These are phyloP conservation scores for Thuidium tamariscinum DNA, from an alignment of 225 moss, liverwort and hornwort species.

Conservation along the genomic window DNA sequence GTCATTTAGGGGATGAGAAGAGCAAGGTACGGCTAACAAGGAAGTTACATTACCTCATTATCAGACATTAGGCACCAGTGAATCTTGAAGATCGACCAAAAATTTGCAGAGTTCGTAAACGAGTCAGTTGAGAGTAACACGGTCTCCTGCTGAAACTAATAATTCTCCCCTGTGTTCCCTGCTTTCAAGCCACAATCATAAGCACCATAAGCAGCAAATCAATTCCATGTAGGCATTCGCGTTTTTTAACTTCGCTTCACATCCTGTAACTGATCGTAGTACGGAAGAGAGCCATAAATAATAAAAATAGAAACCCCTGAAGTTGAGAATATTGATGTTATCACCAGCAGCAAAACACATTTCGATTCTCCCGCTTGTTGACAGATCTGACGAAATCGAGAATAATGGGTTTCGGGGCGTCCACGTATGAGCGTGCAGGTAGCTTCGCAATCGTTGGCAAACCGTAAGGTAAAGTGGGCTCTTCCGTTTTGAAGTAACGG, in stretches of 20 bases:
- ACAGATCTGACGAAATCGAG: conserved; percentile 46
- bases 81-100: neutral
- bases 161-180: conserved; percentile 55
- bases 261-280: no score
- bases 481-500: conserved; percentile 32
- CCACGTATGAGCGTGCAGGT: conserved; percentile 42
- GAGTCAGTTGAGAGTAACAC: neutral
- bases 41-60: neutral
- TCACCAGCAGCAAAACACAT: conserved; percentile 52
- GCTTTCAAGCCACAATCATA: neutral
- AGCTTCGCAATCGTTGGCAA: conserved; percentile 38
- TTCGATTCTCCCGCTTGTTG: conserved; percentile 42
- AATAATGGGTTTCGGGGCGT: conserved; percentile 42
- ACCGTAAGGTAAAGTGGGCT: conserved; percentile 21
- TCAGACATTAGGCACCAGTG: neutral
- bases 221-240: neutral
- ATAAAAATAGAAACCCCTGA: neutral
- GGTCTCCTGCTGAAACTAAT: conserved; percentile 29
- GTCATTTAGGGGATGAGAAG: neutral
- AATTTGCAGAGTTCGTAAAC: neutral
- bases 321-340: neutral
- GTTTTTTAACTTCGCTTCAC: neutral
- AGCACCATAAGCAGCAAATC: neutral
- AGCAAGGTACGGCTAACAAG: neutral
- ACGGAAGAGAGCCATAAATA: neutral